Evolutionary conservation across 331 rosid species (phyloP).

Genomic region (Pyrus hybrid): DNA sequence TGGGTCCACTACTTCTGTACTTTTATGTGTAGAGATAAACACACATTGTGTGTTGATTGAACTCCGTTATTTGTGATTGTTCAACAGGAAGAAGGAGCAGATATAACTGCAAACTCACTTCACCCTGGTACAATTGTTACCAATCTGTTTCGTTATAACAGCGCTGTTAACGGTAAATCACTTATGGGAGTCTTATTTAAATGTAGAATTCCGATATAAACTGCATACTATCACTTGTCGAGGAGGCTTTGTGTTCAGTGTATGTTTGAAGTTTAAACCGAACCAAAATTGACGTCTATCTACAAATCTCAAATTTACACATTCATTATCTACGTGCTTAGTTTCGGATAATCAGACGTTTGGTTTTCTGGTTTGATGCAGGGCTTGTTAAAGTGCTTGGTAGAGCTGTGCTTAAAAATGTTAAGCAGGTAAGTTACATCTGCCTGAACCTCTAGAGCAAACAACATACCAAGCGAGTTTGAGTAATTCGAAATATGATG

Average conservation of each 20-base stretch:
- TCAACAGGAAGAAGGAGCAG: conserved; percentile 63
- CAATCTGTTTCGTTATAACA: conserved; percentile 64
- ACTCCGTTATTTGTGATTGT: neutral
- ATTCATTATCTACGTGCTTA: neutral
- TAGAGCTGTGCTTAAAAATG: conserved; percentile 32
- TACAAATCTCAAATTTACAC: too few species aligned
- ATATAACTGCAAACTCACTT: conserved; percentile 82
- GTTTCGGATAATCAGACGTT: neutral
- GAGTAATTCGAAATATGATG: neutral
- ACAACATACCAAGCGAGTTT: neutral
- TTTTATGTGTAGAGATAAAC: too few species aligned
- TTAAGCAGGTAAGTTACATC: conserved; percentile 42
- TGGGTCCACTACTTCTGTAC: too few species aligned
- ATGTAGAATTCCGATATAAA: too few species aligned
- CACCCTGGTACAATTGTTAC: conserved; percentile 78
- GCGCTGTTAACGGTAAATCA: conserved; percentile 36
- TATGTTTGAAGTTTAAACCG: too few species aligned
- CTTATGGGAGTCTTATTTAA: neutral
- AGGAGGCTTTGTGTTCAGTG: too few species aligned
- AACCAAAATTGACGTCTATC: too few species aligned
- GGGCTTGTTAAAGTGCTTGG: conserved; percentile 34
- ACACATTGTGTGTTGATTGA: too few species aligned
- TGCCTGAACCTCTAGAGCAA: neutral
- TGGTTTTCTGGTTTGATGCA: conserved; percentile 24
- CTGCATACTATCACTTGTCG: too few species aligned